These are phyloP conservation scores for Coemansia pectinata DNA, from an alignment of 192 early-diverging fungal genomes.

Conservation along the genomic window DNA sequence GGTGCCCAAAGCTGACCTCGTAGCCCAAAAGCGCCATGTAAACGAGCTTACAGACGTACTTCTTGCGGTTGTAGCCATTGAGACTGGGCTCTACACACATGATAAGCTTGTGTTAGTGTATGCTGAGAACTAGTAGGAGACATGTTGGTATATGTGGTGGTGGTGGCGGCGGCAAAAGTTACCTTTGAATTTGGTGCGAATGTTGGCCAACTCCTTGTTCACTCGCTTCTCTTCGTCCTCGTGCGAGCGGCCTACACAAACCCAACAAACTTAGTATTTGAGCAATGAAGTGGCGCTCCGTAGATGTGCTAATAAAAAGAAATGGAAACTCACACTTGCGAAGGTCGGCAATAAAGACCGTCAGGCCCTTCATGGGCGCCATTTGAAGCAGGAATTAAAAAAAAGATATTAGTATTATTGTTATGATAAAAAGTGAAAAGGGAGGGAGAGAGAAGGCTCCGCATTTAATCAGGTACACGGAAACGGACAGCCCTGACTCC, in stretches of 20 bases:
- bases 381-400: constrained; percentile 5
- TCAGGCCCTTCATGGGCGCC: constrained; percentile 85
- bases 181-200: constrained; percentile 98
- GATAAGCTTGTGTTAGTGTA: not conserved
- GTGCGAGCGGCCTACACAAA: constrained; percentile 77
- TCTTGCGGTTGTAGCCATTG: constrained; percentile 99
- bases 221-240: constrained; percentile 98
- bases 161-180: not conserved
- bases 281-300: not conserved
- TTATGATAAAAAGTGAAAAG: not conserved
- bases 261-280: not conserved
- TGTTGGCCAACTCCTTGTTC: constrained; percentile 99
- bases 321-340: constrained; percentile 84
- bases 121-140: not conserved
- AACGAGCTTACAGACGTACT: constrained; percentile 98
- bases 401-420: not conserved
- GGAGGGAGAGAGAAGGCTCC: not conserved
- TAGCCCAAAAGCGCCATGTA: constrained; percentile 99
- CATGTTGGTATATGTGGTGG: not conserved
- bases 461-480: not conserved
- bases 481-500: not conserved
- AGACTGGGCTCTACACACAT: constrained; percentile 72
- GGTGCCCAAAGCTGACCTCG: constrained; percentile 97
- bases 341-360: constrained; percentile 96
- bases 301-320: not conserved